These are phyloP conservation scores for Penicillium sp. DNA, from an alignment of 2,329 filamentous ascomycete genomes.

Conservation along the genomic window DNA sequence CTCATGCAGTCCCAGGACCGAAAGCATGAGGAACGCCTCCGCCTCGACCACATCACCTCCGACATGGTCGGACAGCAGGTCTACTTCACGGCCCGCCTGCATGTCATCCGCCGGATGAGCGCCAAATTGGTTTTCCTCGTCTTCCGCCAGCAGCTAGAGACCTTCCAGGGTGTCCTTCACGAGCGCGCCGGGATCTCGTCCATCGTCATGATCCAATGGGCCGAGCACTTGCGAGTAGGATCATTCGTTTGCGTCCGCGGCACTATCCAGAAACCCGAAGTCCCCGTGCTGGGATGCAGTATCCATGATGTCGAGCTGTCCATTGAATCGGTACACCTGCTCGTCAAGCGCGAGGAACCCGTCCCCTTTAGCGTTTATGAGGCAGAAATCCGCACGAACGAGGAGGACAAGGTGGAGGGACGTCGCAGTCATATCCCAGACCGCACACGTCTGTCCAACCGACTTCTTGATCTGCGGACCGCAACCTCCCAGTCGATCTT, in stretches of 20 bases:
- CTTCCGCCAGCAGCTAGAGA: constrained; percentile 80
- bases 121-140: constrained; percentile 82
- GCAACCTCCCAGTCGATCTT: constrained; percentile 86
- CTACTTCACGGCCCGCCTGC: constrained; percentile 71
- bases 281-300: constrained; percentile 74
- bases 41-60: constrained; percentile 57
- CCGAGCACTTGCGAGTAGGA: constrained; percentile 78
- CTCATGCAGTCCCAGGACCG: constrained; percentile 62
- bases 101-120: constrained; percentile 81
- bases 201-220: constrained; percentile 81
- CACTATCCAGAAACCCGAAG: constrained; percentile 71
- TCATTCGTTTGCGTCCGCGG: constrained; percentile 78
- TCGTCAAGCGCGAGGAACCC: constrained; percentile 64
- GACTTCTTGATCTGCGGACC: constrained; percentile 84
- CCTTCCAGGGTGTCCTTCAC: constrained; percentile 81
- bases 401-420: constrained; percentile 60
- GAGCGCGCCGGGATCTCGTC: constrained; percentile 65
- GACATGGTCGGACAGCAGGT: constrained; percentile 64
- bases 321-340: constrained; percentile 67
- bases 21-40: constrained; percentile 52
- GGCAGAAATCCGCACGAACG: constrained; percentile 64
- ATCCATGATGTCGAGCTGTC: constrained; percentile 77
- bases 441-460: constrained; percentile 74
- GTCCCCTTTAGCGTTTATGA: constrained; percentile 73
- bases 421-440: constrained; percentile 68